phyloP scores from a whole-genome alignment of 306 rosid species.

The Acmispon strigosus region DNA sequence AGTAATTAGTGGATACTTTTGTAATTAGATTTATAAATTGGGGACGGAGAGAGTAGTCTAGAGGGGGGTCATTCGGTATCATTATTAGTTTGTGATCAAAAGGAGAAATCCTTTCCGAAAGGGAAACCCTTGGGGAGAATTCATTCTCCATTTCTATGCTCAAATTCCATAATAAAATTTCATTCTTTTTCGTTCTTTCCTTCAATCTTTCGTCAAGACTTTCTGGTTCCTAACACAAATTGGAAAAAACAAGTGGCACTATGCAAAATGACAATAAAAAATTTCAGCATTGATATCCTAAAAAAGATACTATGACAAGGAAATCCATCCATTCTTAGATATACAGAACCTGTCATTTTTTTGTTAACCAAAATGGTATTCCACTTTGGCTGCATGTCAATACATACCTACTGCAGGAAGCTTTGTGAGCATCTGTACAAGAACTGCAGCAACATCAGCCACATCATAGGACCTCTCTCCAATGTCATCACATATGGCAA shows the following conservation, averaged over 20 bases:
- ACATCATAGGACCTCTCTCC: constrained; percentile 85
- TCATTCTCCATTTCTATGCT: no score
- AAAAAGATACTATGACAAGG: not conserved
- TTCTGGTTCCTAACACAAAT: no score
- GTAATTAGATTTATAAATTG: no score
- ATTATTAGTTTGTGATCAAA: no score
- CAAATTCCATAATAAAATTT: no score
- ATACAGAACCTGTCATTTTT: not conserved
- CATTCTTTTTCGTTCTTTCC: no score
- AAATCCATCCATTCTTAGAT: not conserved
- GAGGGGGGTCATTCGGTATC: no score
- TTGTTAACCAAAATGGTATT: not conserved
- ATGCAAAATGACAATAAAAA: not conserved
- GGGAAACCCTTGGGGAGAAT: no score
- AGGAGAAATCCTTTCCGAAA: no score
- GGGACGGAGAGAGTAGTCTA: no score
- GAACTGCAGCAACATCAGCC: constrained; percentile 79
- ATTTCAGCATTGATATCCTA: not conserved
- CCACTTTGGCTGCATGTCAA: constrained; percentile 5
- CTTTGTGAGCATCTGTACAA: constrained; percentile 81
- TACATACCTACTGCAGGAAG: constrained; percentile 69
- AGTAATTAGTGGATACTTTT: no score
- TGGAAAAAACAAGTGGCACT: not conserved
- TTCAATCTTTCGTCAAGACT: no score
- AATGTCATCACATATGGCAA: constrained; percentile 94